Evolutionary conservation across 73 alveolate species (phyloP), one percentile per base, ranked within the genome.

Genomic region (Paramecium sonneborni): DNA sequence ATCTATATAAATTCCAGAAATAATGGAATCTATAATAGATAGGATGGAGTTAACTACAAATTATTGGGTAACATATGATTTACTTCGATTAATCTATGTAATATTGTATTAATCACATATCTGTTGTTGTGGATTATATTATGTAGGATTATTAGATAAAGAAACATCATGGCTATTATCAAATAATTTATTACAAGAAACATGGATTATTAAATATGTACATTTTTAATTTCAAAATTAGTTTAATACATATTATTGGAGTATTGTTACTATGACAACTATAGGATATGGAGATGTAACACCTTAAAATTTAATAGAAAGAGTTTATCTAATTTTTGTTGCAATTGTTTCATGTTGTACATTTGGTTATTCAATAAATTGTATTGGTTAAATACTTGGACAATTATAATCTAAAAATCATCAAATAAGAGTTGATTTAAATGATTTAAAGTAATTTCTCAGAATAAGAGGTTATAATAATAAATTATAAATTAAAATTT

Each of bases 261-360:
- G 91, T 14, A 88, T 88, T 10, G 39, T 88, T 5, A 88, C 94
- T 7, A 88, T 88, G 94, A 70, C 94, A 44, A 88, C 94, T 9
- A 88, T 88, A 39, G 94, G 94, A 20, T 88, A 88, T 88, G 94
- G 94, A 6, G 94, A 88, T 72, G 37, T 88, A 12, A 41, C 91
- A 24, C 91, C 94, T 0, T n/a, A 69, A 88, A 88, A 76, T 43
- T 18, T 69, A 7, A 20, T 38, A 12, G 94, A 88, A 43, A 88
- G 48, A 70, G 38, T 41, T 12, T 38, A 56, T 4, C 57, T 88
- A 32, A 88, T 88, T 43, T 67, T 88, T 44, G 55, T 88, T 38
- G 94, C 94, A 5, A 56, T 88, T 14, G 24, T 88, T 26, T 88
- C 94, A 7, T 88, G 94, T n/a, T 76, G 94, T 18, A 88, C 84